Conservation (phyloP, 2,329 filamentous ascomycete species). For the Pseudocercospora vitis region DNA sequence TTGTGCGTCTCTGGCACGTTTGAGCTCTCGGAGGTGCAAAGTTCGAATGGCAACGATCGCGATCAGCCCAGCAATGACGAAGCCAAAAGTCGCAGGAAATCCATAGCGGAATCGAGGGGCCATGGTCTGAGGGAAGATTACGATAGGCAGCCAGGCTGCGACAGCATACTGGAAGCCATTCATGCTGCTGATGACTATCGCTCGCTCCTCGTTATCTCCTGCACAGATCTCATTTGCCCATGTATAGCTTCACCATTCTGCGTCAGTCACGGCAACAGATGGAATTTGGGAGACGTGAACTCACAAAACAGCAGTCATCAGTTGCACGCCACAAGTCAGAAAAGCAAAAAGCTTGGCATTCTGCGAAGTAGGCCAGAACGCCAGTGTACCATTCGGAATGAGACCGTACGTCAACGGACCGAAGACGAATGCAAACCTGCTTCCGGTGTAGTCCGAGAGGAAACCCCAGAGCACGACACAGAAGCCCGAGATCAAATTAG, state of each 20-base stretch:
- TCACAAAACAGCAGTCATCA: constrained; percentile 13
- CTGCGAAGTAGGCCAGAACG: constrained; percentile 11
- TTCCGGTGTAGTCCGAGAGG: constrained; percentile 15
- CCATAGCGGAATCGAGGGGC: constrained; percentile 13
- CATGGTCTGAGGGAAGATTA: constrained; percentile 18
- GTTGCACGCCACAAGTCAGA: constrained; percentile 10
- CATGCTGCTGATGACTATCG: constrained; percentile 63
- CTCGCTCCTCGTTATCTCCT: constrained; percentile 62
- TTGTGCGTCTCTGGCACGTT: neutral
- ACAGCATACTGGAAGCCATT: constrained; percentile 68
- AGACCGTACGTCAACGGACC: constrained; percentile 9
- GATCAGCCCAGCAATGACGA: constrained; percentile 10
- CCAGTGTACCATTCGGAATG: constrained; percentile 11
- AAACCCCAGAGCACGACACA: constrained; percentile 16
- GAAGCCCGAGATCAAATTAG: constrained; percentile 8
- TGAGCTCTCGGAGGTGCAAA: constrained; percentile 15
- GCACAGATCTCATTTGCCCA: constrained; percentile 50
- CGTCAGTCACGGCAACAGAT: neutral
- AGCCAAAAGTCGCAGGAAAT: constrained; percentile 13
- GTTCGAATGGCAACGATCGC: constrained; percentile 30
- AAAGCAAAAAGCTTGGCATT: constrained; percentile 12
- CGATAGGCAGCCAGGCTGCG: constrained; percentile 63
- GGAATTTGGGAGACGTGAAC: neutral
- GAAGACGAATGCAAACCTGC: constrained; percentile 12
- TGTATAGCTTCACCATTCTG: constrained; percentile 4